Base-by-base conservation (phyloP, 306 rosid species). In the Cotoneaster glaucophyllus region DNA sequence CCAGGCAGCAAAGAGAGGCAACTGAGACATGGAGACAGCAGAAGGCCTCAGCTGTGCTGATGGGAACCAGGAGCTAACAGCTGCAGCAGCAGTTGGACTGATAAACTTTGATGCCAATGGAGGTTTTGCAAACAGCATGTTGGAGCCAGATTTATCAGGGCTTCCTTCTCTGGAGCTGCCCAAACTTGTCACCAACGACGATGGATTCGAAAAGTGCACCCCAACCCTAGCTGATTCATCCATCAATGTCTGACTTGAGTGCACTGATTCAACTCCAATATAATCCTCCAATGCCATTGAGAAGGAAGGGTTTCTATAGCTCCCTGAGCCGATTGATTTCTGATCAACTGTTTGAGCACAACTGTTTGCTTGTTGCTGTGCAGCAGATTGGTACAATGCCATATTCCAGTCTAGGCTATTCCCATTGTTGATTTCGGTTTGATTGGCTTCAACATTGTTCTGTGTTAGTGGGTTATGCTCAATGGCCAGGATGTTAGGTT, bases 1-100 rank as follows among this genome's bases (percentile, higher is more conserved):
- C 99, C 99, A 90, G 56, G 96, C 92, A 72, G 97, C 96, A 85
- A 92, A 94, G 64, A 88, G 84, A 26, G 97, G 98, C 82, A 89
- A 79, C 62, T 93, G 96, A 75, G 96, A 78, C 91, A 92, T 84
- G 44, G 91, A 71, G 48, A 90, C 77, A 1, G 91, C 83, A 70
- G 86, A 45, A 19, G 96, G 93, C 92, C 97, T 93, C 78, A 91
- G 64, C 82, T 87, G 92, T 24, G 88, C 64, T 68, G 96, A 67
- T 17, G 95, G 89, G 63, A 90, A 84, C 98, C 97, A 94, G 64
- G 92, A 85, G 21, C 81, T 80, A 67, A 85, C 88, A 70, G 82
- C 88, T 17, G 28, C 59, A 21, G 71, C 88, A 21, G 28, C 28
- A 18, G 67, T 65, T 48, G 85, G 81, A 74, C 74, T 84, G 10